Conservation (phyloP, 2,329 filamentous ascomycete genomes). For the Dryadomyces quercus-mongolicae region DNA sequence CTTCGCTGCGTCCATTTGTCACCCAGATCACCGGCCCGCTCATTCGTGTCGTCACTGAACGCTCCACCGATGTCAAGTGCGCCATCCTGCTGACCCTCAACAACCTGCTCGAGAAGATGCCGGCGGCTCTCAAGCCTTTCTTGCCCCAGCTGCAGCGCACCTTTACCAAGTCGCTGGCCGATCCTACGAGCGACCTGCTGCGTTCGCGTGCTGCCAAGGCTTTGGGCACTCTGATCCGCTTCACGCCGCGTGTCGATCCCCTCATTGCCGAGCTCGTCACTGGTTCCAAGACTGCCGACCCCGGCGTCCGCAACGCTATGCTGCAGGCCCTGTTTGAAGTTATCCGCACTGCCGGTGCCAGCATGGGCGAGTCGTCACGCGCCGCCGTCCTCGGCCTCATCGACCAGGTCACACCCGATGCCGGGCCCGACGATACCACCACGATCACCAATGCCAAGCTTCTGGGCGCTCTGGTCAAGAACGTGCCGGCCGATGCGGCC, state of each 20-base stretch:
- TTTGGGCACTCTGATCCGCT: conserved; percentile 85
- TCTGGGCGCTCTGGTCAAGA: conserved; percentile 79
- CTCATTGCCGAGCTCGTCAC: conserved; percentile 85
- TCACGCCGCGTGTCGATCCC: conserved; percentile 90
- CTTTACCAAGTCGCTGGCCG: conserved; percentile 90
- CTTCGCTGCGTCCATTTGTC: conserved; percentile 84
- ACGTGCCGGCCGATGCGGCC: conserved; percentile 63
- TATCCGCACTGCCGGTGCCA: conserved; percentile 82
- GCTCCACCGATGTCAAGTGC: conserved; percentile 90
- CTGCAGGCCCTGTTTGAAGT: conserved; percentile 94
- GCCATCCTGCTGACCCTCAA: conserved; percentile 91
- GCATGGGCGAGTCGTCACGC: conserved; percentile 88
- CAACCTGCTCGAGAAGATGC: conserved; percentile 93
- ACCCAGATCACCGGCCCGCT: conserved; percentile 95
- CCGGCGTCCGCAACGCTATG: conserved; percentile 89
- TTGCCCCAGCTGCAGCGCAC: conserved; percentile 91
- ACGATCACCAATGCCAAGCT: conserved; percentile 84
- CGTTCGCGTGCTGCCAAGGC: conserved; percentile 85
- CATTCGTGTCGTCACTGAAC: conserved; percentile 93
- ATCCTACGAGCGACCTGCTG: conserved; percentile 80
- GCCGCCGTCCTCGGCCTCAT: conserved; percentile 79
- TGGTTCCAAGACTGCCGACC: conserved; percentile 82
- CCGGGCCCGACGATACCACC: conserved; percentile 65
- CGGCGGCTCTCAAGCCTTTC: conserved; percentile 89
- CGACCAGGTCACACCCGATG: conserved; percentile 69